These are phyloP conservation scores for Fraxinus platypoda DNA, from an alignment of 305 asterid species.

Conservation along the genomic window DNA sequence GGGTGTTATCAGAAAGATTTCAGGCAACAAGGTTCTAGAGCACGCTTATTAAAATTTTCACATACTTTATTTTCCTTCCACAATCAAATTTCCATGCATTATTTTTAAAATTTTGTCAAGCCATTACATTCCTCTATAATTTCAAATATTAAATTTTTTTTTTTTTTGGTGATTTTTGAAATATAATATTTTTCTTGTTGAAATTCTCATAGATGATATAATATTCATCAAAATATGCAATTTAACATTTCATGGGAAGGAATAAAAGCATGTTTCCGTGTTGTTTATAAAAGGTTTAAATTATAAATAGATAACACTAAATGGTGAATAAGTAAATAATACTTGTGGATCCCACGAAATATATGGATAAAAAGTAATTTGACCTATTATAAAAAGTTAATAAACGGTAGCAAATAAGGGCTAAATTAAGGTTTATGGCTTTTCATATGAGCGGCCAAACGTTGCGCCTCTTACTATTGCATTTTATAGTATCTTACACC, in stretches of 20 bases:
- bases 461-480: not conserved
- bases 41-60: not conserved
- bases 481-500: not conserved
- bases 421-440: not conserved
- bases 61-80: not conserved
- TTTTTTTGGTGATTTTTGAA: not conserved
- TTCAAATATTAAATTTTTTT: not conserved
- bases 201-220: not conserved
- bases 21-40: not conserved
- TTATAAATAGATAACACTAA: no score
- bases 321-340: no score
- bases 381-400: not conserved
- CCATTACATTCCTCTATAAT: not conserved
- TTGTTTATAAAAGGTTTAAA: not conserved
- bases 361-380: not conserved
- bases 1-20: not conserved
- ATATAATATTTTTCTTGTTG: not conserved
- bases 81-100: not conserved
- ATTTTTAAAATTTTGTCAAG: not conserved
- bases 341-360: not conserved
- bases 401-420: not conserved
- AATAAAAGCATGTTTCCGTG: not conserved
- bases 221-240: not conserved
- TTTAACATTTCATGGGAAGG: not conserved
- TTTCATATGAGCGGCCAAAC: not conserved